phyloP scores from a whole-genome alignment of 2,329 filamentous ascomycete species.

The Tolypocladium cylindrosporum region DNA sequence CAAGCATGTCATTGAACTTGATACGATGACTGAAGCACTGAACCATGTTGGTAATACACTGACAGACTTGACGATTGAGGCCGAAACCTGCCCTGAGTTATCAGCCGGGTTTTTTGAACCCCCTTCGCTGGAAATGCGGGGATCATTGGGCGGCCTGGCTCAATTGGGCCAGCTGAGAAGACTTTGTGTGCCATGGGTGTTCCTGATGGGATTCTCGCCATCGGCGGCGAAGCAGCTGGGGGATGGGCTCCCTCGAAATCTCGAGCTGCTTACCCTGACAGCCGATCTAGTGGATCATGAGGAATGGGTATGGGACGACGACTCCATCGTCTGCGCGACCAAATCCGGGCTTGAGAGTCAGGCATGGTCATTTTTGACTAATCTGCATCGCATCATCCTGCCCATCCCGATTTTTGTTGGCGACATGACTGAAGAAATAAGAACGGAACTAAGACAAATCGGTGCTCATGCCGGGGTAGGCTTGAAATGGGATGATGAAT shows the following conservation, averaged over 20 bases:
- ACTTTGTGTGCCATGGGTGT: too few species aligned
- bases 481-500: not conserved
- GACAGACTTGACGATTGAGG: too few species aligned
- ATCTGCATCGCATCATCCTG: not conserved
- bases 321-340: not conserved
- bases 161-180: too few species aligned
- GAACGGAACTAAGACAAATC: not conserved
- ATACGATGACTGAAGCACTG: too few species aligned
- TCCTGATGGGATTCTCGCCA: too few species aligned
- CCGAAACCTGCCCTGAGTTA: too few species aligned
- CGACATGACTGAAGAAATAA: not conserved
- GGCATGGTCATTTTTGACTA: not conserved
- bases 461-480: not conserved
- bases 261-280: not conserved
- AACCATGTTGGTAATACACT: too few species aligned
- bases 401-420: not conserved
- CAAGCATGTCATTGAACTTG: too few species aligned
- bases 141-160: too few species aligned
- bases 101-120: too few species aligned
- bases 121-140: too few species aligned
- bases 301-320: not conserved
- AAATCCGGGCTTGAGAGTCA: not conserved
- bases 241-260: not conserved
- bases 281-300: not conserved
- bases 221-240: not conserved